Evolutionary conservation across 495 filamentous ascomycete genomes (phyloP), one percentile per base, ranked within the genome.

Genomic region (Penicillium samsonianum): DNA sequence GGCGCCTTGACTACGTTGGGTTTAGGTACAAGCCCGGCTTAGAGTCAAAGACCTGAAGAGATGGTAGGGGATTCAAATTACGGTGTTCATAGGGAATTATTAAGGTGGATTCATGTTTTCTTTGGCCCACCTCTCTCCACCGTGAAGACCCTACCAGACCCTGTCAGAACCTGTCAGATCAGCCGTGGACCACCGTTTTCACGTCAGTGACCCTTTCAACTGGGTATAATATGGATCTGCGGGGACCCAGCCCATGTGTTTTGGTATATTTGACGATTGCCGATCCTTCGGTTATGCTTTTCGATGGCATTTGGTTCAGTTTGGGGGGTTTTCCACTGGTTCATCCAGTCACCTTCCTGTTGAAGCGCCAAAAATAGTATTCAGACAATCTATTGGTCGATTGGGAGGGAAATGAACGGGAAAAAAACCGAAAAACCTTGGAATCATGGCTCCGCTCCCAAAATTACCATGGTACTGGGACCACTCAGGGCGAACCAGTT

Each of bases 231-330:
- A 42, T 53, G 58, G 62, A 65, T 60, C 59, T 54, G 53, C 55
- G 47, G 62, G 42, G 59, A 50, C 56, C 52, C 31, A 59, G 46
- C 33, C 55, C 58, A 55, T 51, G 53, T 49, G 38, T 53, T 53
- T 43, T 56, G 41, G 62, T 63, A 61, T 50, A 53, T 70, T 72
- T 65, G 65, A 68, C 58, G 63, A 66, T 63, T 67, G 67, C 67
- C 59, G 69, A 72, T 69, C 64, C 47, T 62, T 67, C 57, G 61
- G 59, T 58, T 64, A 44, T 61, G 40, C 46, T 46, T 43, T 53
- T 57, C 58, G 48, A 59, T 63, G 57, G 54, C 30, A 65, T 65
- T 57, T 55, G 40, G 57, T 60, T 60, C 59, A 52, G 63, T 63
- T 65, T n/a, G 56, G 50, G 43, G 45, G 43, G 31, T 41, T 45